Conservation (phyloP, 768 basidiomycete genomes). For the Suillus sp. region DNA sequence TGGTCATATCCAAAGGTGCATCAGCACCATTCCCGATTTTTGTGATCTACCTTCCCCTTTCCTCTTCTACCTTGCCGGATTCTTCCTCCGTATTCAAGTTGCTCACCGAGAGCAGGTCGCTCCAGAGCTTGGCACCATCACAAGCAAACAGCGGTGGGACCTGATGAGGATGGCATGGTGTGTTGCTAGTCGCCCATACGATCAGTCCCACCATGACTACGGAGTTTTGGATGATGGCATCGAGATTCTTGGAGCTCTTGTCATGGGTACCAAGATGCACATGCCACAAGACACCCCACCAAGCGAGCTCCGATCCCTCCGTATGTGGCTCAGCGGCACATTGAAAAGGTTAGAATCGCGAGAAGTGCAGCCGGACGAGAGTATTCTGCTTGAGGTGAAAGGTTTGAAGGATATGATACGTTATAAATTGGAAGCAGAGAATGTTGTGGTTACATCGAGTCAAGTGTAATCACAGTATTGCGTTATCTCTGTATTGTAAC, state of each 20-base stretch:
- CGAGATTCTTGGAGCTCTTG: background rate
- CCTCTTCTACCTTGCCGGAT: background rate
- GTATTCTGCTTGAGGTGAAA: too few relatives aligned
- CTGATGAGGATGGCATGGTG: background rate
- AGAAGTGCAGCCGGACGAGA: too few relatives aligned
- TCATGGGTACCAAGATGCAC: background rate
- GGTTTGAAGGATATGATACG: too few relatives aligned
- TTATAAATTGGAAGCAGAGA: too few relatives aligned
- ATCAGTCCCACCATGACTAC: too few relatives aligned
- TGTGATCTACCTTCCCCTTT: background rate
- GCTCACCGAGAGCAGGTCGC: background rate
- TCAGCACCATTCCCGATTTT: too few relatives aligned
- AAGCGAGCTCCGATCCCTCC: background rate
- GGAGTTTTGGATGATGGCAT: constrained; percentile 1
- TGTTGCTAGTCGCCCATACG: background rate
- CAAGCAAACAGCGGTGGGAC: background rate
- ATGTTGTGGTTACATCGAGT: too few relatives aligned
- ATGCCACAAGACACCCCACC: background rate
- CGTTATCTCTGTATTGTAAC: too few relatives aligned
- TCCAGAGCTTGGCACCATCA: background rate
- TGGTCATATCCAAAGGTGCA: too few relatives aligned
- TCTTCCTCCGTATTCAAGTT: background rate
- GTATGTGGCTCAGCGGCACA: background rate
- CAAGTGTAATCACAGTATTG: too few relatives aligned
- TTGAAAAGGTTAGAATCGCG: background rate